These are phyloP conservation scores for Limnanthes douglasii DNA, from an alignment of 345 rosid species.

Conservation along the genomic window DNA sequence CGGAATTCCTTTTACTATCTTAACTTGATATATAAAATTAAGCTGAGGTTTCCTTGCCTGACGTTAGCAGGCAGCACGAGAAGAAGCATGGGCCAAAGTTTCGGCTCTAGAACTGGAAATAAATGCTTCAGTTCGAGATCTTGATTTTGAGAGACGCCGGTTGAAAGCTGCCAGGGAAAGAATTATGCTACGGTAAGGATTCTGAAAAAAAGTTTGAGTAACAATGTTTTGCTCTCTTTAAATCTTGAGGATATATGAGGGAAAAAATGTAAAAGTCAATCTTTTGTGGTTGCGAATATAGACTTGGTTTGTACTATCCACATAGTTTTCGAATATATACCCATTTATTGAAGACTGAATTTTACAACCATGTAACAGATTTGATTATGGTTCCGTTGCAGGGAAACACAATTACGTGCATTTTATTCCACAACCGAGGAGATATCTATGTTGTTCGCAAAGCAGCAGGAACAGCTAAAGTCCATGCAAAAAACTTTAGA, in stretches of 20 bases:
- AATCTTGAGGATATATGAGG: no score
- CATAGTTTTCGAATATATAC: no score
- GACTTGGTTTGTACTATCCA: no score
- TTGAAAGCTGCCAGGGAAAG: slow-evolving; percentile 96
- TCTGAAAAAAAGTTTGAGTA: not conserved
- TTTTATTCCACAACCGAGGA: slow-evolving; percentile 96
- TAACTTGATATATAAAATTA: slow-evolving; percentile 17
- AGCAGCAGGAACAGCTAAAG: slow-evolving; percentile 96
- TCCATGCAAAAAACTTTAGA: slow-evolving; percentile 86
- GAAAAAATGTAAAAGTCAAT: no score
- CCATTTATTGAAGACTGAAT: no score
- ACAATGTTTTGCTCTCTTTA: not conserved
- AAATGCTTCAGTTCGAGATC: slow-evolving; percentile 63
- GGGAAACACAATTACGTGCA: slow-evolving; percentile 89
- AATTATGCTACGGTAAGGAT: slow-evolving; percentile 87
- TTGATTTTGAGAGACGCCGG: slow-evolving; percentile 83
- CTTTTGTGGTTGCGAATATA: no score
- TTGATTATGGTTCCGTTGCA: no score
- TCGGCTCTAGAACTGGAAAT: slow-evolving; percentile 83
- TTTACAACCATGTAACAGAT: no score
- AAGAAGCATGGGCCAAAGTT: slow-evolving; percentile 96
- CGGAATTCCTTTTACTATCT: no score
- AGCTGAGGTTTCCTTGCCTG: slow-evolving; percentile 50
- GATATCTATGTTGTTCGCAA: slow-evolving; percentile 51
- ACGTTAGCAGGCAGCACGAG: slow-evolving; percentile 98